Conservation (phyloP, 1,284 basidiomycete species). For the Tylopilus sp. region DNA sequence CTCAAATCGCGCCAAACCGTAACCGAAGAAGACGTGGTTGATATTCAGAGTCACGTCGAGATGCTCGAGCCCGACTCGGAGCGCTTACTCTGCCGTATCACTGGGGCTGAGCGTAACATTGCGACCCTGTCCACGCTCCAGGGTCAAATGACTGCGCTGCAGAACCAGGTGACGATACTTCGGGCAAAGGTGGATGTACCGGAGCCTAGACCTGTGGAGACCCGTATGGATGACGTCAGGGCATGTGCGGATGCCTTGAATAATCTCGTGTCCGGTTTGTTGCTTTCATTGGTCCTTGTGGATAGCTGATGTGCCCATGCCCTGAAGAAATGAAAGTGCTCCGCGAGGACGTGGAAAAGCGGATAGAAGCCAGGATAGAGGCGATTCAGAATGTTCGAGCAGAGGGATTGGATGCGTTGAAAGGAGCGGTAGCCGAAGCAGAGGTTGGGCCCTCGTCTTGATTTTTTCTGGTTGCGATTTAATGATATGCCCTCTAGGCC, state of each 20-base stretch:
- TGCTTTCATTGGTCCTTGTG: neutral
- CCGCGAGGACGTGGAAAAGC: conserved; percentile 33
- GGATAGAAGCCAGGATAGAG: conserved; percentile 34
- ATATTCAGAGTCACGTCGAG: conserved; percentile 42
- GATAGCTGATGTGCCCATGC: conserved; percentile 8
- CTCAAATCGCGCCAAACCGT: conserved; percentile 26
- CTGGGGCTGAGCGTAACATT: conserved; percentile 31
- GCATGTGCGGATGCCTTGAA: conserved; percentile 29
- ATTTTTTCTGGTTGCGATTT: neutral
- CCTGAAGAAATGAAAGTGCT: conserved; percentile 34
- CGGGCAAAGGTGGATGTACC: conserved; percentile 31
- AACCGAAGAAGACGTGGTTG: conserved; percentile 38
- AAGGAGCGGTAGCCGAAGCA: conserved; percentile 14
- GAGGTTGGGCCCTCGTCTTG: conserved; percentile 19
- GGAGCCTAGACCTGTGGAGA: conserved; percentile 10
- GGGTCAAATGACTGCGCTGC: conserved; percentile 20
- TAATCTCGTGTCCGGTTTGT: conserved; percentile 32
- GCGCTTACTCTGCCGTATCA: conserved; percentile 31
- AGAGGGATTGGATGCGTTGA: conserved; percentile 30
- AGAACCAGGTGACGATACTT: conserved; percentile 37
- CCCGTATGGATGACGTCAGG: conserved; percentile 25
- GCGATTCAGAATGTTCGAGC: conserved; percentile 26
- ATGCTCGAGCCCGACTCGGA: conserved; percentile 37
- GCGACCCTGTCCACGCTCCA: conserved; percentile 39
- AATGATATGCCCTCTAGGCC: conserved; percentile 12